A percentile compares a stretch with the other conserved stretches of the same genome.
phyloP scores from a whole-genome alignment of 2,329 filamentous ascomycete genomes.

The Paramyrothecium roridum region DNA sequence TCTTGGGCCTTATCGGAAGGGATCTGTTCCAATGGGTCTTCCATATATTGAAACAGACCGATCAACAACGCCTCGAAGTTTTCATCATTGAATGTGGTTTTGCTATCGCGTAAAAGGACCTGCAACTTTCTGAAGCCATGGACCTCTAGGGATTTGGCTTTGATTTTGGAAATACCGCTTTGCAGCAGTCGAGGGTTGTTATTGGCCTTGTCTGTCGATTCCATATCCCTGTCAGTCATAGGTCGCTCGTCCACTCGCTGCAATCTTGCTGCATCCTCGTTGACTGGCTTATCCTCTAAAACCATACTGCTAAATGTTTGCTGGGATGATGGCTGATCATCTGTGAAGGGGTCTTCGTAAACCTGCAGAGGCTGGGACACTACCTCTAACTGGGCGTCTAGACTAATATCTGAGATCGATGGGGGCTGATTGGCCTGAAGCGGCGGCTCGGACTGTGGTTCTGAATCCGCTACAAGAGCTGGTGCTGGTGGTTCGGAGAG shows the following conservation, averaged over 20 bases:
- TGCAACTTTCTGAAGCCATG: slow-evolving; percentile 79
- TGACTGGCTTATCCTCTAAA: slow-evolving; percentile 58
- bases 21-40: slow-evolving; percentile 54
- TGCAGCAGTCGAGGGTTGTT: slow-evolving; percentile 63
- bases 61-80: slow-evolving; percentile 66
- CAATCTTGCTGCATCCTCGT: slow-evolving; percentile 45
- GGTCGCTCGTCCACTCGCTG: slow-evolving; percentile 19
- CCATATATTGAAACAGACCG: slow-evolving; percentile 69
- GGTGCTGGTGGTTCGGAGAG: neutral
- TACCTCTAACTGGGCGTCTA: slow-evolving; percentile 2
- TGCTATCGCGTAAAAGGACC: slow-evolving; percentile 66
- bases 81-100: slow-evolving; percentile 60
- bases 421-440: slow-evolving; percentile 27
- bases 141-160: slow-evolving; percentile 69
- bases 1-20: slow-evolving; percentile 65
- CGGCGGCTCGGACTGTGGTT: slow-evolving; percentile 7
- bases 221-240: slow-evolving; percentile 14
- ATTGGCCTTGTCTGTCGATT: slow-evolving; percentile 45
- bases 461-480: slow-evolving; percentile 3
- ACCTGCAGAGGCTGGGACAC: slow-evolving; percentile 39
- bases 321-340: slow-evolving; percentile 42
- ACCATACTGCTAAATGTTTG: slow-evolving; percentile 46
- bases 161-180: slow-evolving; percentile 72
- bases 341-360: slow-evolving; percentile 60
- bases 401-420: neutral